A percentile compares a stretch with the other conserved stretches of the same genome.
phyloP scores from a whole-genome alignment of 2,329 filamentous ascomycete genomes.

The Clonostachys byssicola region DNA sequence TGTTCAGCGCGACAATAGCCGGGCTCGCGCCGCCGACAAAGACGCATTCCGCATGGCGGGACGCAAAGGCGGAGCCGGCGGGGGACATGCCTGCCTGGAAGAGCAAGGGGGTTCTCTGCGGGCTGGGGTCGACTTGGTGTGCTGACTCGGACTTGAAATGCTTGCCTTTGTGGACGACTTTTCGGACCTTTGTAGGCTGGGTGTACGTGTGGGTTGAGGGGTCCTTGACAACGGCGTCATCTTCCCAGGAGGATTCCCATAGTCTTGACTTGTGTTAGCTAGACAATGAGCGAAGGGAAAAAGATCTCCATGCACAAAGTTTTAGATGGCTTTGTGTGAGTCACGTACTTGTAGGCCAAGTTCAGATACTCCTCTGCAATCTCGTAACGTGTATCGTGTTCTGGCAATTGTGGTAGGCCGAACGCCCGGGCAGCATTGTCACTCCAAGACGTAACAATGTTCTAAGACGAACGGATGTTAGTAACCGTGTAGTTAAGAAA shows the following conservation, averaged over 20 bases:
- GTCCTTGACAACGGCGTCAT: conserved; percentile 52
- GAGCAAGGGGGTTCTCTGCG: conserved; percentile 51
- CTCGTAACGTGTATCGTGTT: conserved; percentile 57
- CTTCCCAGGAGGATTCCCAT: conserved; percentile 35
- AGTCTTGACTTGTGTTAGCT: conserved; percentile 47
- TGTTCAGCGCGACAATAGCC: conserved; percentile 36
- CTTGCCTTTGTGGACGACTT: conserved; percentile 56
- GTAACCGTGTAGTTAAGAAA: not conserved
- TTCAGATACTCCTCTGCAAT: conserved; percentile 59
- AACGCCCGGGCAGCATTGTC: conserved; percentile 61
- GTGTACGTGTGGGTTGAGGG: conserved; percentile 49
- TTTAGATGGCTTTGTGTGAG: conserved; percentile 11
- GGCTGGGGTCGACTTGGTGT: conserved; percentile 48
- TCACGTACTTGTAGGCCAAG: conserved; percentile 54
- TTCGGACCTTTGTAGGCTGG: conserved; percentile 53
- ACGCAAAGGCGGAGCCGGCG: conserved; percentile 51
- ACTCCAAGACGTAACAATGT: conserved; percentile 50
- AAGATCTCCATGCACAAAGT: conserved; percentile 7
- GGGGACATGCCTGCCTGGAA: conserved; percentile 57
- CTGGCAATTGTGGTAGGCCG: conserved; percentile 49
- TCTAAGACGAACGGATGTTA: conserved; percentile 16
- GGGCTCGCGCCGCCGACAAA: conserved; percentile 50
- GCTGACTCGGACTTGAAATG: conserved; percentile 41
- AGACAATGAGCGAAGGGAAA: too few relatives aligned
- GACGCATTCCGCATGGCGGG: conserved; percentile 55